Percentiles rank a stretch among this genome's conserved stretches.
phyloP scores from a whole-genome alignment of 1,139 yeast species.

The Arxiozyma bovina region DNA sequence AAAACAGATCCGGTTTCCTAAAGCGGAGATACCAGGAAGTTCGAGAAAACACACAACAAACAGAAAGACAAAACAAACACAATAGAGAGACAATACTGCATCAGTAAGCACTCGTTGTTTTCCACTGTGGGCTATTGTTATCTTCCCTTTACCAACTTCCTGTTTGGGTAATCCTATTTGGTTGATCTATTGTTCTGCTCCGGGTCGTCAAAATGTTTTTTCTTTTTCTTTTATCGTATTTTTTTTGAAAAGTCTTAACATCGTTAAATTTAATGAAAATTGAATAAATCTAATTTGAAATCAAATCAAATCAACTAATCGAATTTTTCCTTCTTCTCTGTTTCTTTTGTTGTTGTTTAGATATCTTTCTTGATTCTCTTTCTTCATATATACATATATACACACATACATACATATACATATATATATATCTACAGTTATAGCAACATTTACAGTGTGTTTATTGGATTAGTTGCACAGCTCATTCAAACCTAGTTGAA shows the following conservation, averaged over 20 bases:
- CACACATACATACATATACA: neutral
- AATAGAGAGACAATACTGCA: too few species aligned
- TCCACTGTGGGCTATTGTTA: too few species aligned
- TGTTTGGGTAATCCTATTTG: neutral
- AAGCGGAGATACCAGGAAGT: neutral
- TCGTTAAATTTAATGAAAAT: neutral
- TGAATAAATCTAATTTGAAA: neutral
- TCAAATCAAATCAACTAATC: neutral
- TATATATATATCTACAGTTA: neutral
- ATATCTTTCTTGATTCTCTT: neutral
- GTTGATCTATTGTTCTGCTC: neutral
- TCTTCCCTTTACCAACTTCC: neutral
- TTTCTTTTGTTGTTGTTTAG: neutral
- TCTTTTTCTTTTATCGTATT: neutral
- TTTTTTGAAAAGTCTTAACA: neutral
- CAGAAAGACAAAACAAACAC: neutral
- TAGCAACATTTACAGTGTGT: neutral
- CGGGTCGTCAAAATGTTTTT: conserved; percentile 1
- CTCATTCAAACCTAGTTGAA: neutral
- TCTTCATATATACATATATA: too few species aligned
- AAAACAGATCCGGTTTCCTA: neutral
- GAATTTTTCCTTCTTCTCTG: neutral
- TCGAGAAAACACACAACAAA: neutral
- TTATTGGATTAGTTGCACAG: neutral
- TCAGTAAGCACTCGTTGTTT: too few species aligned